A percentile compares a stretch with the other conserved stretches of the same genome.
Evolutionary conservation across 768 basidiomycete species (phyloP).

Genomic region (Serendipita sp.): DNA sequence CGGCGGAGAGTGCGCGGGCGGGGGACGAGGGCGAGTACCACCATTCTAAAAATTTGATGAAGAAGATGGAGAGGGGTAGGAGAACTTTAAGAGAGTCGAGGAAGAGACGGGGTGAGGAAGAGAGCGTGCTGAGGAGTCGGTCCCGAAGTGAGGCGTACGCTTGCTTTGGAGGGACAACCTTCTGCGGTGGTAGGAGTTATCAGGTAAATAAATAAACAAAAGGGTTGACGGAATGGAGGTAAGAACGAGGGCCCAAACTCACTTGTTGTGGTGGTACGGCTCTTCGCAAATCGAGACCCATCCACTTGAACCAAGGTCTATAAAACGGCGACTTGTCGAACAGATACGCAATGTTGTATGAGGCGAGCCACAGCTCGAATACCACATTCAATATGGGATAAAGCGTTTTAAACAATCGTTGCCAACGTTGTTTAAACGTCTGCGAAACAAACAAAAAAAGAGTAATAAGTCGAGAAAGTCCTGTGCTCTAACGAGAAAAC

Average conservation of each 20-base stretch:
- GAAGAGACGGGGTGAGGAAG: slow-evolving; percentile 41
- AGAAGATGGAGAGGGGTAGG: slow-evolving; percentile 82
- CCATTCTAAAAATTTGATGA: slow-evolving; percentile 95
- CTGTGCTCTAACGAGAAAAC: too few species aligned
- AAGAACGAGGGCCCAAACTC: not conserved
- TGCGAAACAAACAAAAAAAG: not conserved
- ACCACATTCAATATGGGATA: slow-evolving; percentile 74
- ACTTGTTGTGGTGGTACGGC: slow-evolving; percentile 27
- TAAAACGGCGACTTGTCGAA: slow-evolving; percentile 78
- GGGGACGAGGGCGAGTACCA: slow-evolving; percentile 95
- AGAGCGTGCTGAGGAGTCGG: slow-evolving; percentile 30
- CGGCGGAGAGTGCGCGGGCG: slow-evolving; percentile 51
- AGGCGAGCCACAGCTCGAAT: slow-evolving; percentile 70
- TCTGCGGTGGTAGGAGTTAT: not conserved
- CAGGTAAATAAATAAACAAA: too few species aligned
- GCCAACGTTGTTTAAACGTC: slow-evolving; percentile 24
- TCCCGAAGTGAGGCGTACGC: slow-evolving; percentile 7
- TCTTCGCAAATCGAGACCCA: slow-evolving; percentile 69
- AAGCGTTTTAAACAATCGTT: slow-evolving; percentile 46
- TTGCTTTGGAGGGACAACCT: not conserved
- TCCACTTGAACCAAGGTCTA: slow-evolving; percentile 81
- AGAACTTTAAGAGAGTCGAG: slow-evolving; percentile 67
- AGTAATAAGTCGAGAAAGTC: too few species aligned
- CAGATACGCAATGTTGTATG: slow-evolving; percentile 77
- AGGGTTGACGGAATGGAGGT: slow-evolving; percentile 11